These are phyloP conservation scores for Xylaria sp. DNA, from an alignment of 2,329 filamentous ascomycete species.

Conservation along the genomic window DNA sequence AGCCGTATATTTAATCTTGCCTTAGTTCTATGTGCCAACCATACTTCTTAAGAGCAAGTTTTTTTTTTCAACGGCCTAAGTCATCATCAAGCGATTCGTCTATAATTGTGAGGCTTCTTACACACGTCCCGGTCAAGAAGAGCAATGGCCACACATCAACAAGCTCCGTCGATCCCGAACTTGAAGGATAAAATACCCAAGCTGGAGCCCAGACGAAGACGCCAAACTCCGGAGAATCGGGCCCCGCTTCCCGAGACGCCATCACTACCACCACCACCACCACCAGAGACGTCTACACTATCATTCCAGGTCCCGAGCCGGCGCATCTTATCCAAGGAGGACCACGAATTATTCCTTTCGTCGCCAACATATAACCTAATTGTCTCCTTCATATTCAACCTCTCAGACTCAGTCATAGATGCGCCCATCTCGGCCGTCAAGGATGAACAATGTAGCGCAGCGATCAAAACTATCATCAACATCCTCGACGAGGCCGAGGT, in stretches of 20 bases:
- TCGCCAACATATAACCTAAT: conserved; percentile 80
- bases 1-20: not conserved
- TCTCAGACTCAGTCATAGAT: conserved; percentile 81
- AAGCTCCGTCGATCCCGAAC: conserved; percentile 48
- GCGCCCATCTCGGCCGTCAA: conserved; percentile 68
- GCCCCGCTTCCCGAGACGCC: conserved; percentile 78
- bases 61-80: not conserved
- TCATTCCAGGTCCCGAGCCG: conserved; percentile 72
- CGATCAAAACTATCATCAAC: conserved; percentile 67
- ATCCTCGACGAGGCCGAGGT: conserved; percentile 74
- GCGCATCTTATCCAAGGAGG: conserved; percentile 79
- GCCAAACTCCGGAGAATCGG: conserved; percentile 57
- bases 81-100: too few relatives aligned
- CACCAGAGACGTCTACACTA: conserved; percentile 65
- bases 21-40: not conserved
- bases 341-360: conserved; percentile 80
- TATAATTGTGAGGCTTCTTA: not conserved
- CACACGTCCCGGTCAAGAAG: not conserved
- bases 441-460: conserved; percentile 60
- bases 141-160: conserved; percentile 34
- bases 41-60: not conserved
- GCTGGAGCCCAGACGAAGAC: conserved; percentile 67
- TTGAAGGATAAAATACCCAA: conserved; percentile 67
- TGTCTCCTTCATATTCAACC: conserved; percentile 81
- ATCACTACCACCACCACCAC: conserved; percentile 69